Conservation (phyloP, 108 stramenopile species). For the Cyclotella distinguenda region DNA sequence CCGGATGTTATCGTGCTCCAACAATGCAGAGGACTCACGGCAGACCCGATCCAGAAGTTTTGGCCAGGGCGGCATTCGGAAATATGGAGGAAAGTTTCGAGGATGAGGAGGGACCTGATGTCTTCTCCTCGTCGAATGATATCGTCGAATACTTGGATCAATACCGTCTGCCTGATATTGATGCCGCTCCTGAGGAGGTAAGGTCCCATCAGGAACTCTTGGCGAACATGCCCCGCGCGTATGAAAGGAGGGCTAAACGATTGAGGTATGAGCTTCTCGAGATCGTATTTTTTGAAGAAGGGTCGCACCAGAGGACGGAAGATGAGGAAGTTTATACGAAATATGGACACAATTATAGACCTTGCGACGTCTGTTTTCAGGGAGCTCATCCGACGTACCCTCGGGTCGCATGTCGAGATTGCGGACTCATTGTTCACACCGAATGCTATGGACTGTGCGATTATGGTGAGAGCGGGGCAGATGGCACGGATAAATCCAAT, state of each 20-base stretch:
- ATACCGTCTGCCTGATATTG: conserved; percentile 33
- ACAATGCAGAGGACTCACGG: not conserved
- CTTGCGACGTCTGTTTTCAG: conserved; percentile 42
- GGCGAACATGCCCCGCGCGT: conserved; percentile 20
- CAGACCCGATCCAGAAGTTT: conserved; percentile 1
- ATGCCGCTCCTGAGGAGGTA: conserved; percentile 18
- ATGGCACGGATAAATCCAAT: not conserved
- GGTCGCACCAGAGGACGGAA: not conserved
- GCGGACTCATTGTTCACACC: conserved; percentile 41
- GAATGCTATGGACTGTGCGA: conserved; percentile 36
- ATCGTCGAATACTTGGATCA: conserved; percentile 41
- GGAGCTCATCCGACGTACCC: conserved; percentile 14
- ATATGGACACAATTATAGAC: conserved; percentile 39
- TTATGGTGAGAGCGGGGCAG: not conserved
- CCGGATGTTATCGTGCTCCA: conserved; percentile 33
- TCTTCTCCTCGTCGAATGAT: conserved; percentile 25
- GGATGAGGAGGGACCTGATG: conserved; percentile 37
- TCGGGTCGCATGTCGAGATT: conserved; percentile 39
- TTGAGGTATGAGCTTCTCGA: conserved; percentile 34
- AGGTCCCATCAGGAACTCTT: conserved; percentile 1
- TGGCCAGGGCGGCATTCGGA: conserved; percentile 9
- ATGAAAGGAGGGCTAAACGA: conserved; percentile 21
- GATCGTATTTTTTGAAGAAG: conserved; percentile 20
- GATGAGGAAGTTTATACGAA: conserved; percentile 5
- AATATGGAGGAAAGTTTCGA: not conserved